These are phyloP conservation scores for Bipolaris cookei DNA, from an alignment of 2,329 filamentous ascomycete genomes.

Conservation along the genomic window DNA sequence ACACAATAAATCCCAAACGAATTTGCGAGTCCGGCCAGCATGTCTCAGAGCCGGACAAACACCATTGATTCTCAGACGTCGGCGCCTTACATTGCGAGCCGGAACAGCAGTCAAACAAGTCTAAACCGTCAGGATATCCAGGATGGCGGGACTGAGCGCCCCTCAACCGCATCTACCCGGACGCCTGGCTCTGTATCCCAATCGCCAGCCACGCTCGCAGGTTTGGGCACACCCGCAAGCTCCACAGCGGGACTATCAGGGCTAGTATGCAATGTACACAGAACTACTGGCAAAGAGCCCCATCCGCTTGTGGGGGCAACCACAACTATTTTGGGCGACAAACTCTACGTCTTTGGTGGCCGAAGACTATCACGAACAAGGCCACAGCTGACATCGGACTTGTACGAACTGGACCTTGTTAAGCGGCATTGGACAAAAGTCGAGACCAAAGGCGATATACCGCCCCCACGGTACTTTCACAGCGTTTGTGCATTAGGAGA, in stretches of 20 bases:
- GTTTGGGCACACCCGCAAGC: constrained; percentile 47
- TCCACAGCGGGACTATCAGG: constrained; percentile 68
- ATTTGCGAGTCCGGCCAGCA: constrained; percentile 44
- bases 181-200: constrained; percentile 55
- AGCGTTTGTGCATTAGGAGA: constrained; percentile 93
- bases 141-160: constrained; percentile 49
- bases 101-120: constrained; percentile 56
- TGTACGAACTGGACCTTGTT: constrained; percentile 93
- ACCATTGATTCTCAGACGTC: constrained; percentile 57
- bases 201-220: constrained; percentile 47
- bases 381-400: constrained; percentile 83
- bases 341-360: constrained; percentile 95
- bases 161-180: constrained; percentile 39
- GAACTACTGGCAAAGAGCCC: constrained; percentile 90
- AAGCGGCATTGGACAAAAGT: constrained; percentile 91
- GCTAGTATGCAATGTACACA: constrained; percentile 71
- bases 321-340: constrained; percentile 92
- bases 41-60: constrained; percentile 55
- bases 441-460: constrained; percentile 81
- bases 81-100: constrained; percentile 51
- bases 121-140: constrained; percentile 53
- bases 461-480: constrained; percentile 94
- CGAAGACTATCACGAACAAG: constrained; percentile 83
- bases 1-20: constrained; percentile 26
- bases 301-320: constrained; percentile 92